Evolutionary conservation across 2,329 filamentous ascomycete species (phyloP).

Genomic region (Zymoseptoria ardabiliae): DNA sequence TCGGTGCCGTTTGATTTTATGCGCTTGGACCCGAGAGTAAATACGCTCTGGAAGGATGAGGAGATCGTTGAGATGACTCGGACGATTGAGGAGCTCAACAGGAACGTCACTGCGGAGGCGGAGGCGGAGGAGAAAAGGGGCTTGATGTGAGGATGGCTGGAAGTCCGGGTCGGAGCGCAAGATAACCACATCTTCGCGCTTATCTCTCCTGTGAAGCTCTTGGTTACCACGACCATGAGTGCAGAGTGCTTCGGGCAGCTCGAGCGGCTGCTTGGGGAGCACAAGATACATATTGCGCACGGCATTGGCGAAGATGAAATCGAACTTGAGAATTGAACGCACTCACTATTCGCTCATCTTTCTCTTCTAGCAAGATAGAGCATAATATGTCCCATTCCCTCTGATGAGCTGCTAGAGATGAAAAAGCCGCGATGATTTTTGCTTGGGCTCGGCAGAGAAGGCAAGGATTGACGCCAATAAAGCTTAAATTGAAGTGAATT

Average conservation of each 20-base stretch:
- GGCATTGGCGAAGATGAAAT: background rate
- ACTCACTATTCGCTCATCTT: background rate
- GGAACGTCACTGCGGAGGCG: background rate
- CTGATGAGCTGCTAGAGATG: background rate
- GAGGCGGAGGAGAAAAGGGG: background rate
- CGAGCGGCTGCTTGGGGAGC: background rate
- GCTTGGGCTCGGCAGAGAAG: background rate
- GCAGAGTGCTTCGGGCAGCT: too few relatives aligned
- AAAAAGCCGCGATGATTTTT: background rate
- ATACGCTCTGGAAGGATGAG: background rate
- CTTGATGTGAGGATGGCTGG: background rate
- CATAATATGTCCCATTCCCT: too few relatives aligned
- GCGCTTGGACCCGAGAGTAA: background rate
- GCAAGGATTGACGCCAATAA: background rate
- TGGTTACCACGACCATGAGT: too few relatives aligned
- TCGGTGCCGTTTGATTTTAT: background rate
- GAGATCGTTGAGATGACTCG: background rate
- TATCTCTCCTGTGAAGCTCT: too few relatives aligned
- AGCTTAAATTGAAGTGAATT: background rate
- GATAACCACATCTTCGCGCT: too few relatives aligned
- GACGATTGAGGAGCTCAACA: background rate
- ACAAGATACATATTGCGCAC: background rate
- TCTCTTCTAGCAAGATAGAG: too few relatives aligned
- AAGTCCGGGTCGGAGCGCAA: background rate
- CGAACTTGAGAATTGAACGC: background rate